Base-by-base conservation (phyloP, 2,329 filamentous ascomycete genomes). In the Ilyonectria sp. region DNA sequence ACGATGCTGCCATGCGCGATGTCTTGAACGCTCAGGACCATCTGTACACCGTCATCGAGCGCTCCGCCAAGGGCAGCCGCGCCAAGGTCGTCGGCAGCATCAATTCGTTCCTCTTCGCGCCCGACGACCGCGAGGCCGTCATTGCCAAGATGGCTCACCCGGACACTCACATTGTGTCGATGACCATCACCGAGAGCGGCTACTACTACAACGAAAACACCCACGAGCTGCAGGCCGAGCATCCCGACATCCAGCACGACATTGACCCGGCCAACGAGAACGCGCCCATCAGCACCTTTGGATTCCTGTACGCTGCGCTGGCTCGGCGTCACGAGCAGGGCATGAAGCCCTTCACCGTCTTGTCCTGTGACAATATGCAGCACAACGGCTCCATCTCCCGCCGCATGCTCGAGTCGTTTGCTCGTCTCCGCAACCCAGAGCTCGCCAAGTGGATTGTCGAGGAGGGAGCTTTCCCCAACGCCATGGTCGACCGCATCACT, bases 171-270 rank as follows among this genome's bases (percentile, higher is more conserved):
- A 87, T 87, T 67, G 86, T 87, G 35, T 87, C 86, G 17, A 75
- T 87, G 76, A 87, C 86, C 74, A 87, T 87, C 75, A 87, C 86
- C 49, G 86, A 87, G 79, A 86, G 83, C 73, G 86, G 86, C 69
- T 87, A 87, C 83, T 87, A 85, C 80, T 87, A 87, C 81, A 86
- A 87, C 75, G 86, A 87, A 75, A 86, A 87, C 81, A 85, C 85
- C n/a, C 86, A 87, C 79, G 77, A 87, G 79, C 80, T 87, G 65
- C 77, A 83, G 68, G 75, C 76, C 40, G 81, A 87, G 49, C 80
- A 87, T 75, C 78, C 84, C 9, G 85, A 87, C 71, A 87, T 87
- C 58, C 80, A 82, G 72, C 80, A 79, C 26, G 26, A 26, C 26
- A 26, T 26, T 72, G 86, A 87, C 71, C 78, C 87, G 7, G 80